Base-by-base conservation (phyloP, 2,329 filamentous ascomycete genomes). In the Sordariomycetes sp. region DNA sequence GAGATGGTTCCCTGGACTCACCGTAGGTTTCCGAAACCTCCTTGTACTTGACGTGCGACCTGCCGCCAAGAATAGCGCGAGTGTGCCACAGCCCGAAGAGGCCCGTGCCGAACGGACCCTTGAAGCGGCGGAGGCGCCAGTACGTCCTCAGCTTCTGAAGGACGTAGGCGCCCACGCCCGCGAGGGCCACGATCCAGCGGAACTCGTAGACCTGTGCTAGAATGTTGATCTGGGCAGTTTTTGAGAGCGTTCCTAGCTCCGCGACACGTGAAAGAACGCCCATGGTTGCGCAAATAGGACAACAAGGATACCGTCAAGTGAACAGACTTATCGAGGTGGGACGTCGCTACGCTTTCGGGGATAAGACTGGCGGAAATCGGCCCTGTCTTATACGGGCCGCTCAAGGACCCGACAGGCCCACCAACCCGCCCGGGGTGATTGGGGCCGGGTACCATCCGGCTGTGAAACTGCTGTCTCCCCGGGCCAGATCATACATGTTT, bases 1-100 rank as follows among this genome's bases (percentile, higher is more conserved):
- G n/a, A n/a, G n/a, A n/a, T n/a, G n/a, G n/a, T n/a, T n/a, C n/a
- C n/a, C n/a, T n/a, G n/a, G n/a, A n/a, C n/a, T n/a, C n/a, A 69
- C 69, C 69, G 24, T 72, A 69, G 57, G 68, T 66, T 53, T 67
- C 57, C 24, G 62, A 66, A 1, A 67, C 67, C n/a, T 72, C 66
- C 61, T 68, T 68, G 61, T 68, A 69, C 35, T 70, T 64, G 20
- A 71, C 65, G 1, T 71, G 63, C 57, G 71, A 65, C 10, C 64
- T 64, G 34, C 62, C 63, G 5, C 70, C 70, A 12, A 66, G 64
- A 2, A 64, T 60, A 1, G 69, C 65, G 7, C 60, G 62, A 13
- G 69, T 59, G 28, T 74, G 62, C 70, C 72, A 76, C 60, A 69
- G 62, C 56, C 70, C 71, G 0, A 73, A 73, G 35, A 75, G 66